Base-by-base conservation (phyloP, 495 filamentous ascomycete genomes). In the Podospora pseudoanserina region DNA sequence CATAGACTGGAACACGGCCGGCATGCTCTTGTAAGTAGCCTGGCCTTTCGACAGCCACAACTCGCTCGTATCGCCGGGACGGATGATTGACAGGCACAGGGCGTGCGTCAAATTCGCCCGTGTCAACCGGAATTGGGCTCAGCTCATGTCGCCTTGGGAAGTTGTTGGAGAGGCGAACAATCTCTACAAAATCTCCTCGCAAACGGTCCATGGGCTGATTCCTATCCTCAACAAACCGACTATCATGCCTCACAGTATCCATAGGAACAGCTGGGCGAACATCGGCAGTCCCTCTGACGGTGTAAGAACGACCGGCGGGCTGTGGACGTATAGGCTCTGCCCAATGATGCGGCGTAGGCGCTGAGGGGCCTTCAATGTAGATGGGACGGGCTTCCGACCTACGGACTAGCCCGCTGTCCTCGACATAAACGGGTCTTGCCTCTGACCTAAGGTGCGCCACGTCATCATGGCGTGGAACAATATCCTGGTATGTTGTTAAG, bases 131-230 rank as follows among this genome's bases (percentile, higher is more conserved):
- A 23, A 59, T 26, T 1, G 67, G 65, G 0, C 60, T 67, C 7
- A 70, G 69, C 59, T 70, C 73, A 55, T 78, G 66, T 19, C 67
- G 76, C 20, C 70, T 69, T 13, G 76, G 76, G 27, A 78, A 78
- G 55, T 71, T 73, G 69, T 77, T 73, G 6, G 75, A 68, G 20
- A 77, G 72, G 27, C 72, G 68, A 18, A 77, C 73, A 65, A 77
- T 71, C 18, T 77, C 67, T 3, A 69, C 66, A 58, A 66, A 72
- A 55, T 76, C 70, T 23, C 56, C 63, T 20, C 57, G 64, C 30
- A 60, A 27, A 9, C 44, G 63, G 5, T 75, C 68, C 20, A 69
- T 64, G 15, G 66, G 66, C 15, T 60, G 66, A 28, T 66, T 68
- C 26, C 65, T 55, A 3, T 28, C 5, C 9, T 69, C 65, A 28